Base-by-base conservation (phyloP, 2,329 filamentous ascomycete genomes). In the Penicillium concentricum region DNA sequence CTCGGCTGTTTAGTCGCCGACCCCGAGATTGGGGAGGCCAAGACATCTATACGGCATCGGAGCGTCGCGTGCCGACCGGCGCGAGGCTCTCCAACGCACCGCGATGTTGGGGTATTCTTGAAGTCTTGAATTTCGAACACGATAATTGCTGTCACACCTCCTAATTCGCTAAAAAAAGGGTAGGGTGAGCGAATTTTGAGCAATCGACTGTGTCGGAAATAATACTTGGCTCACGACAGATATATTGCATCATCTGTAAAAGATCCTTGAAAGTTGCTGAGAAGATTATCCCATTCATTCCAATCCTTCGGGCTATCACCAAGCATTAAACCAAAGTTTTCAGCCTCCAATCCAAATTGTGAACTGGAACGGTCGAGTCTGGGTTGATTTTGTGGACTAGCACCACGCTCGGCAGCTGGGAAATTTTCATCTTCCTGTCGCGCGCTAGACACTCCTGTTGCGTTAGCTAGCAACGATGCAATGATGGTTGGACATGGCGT, bases 221-320 rank as follows among this genome's bases (percentile, higher is more conserved):
- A 18, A 15, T 35, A 10, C 12, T 41, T 13, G 4, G 10, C 28
- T 32, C 51, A 50, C 4, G 57, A 32, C 57, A 59, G 42, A n/a
- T 55, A 45, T n/a, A 47, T 46, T 26, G 54, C 52, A 48, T 65
- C 64, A 37, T 66, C 62, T 26, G 58, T 32, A 20, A 65, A 45
- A 2, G 62, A 59, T 48, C 51, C 58, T 28, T 68, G 66, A 13
- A 68, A 71, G 15, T 70, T 60, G n/a, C 65, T 62, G n/a, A 70
- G 57, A 4, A 72, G 55, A n/a, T 61, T 59, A 37, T 70, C 65
- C 66, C 69, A 70, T 49, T 71, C 63, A 47, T 54, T 54, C 69
- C 69, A 71, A 46, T 68, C 60, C 52, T 68, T 60, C 6, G 64
- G 62, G 28, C 65, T 67, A 32, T 63, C 57, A 13, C 61, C 56